Conservation (phyloP, 2,329 filamentous ascomycete species). For the Curvularia sp. region DNA sequence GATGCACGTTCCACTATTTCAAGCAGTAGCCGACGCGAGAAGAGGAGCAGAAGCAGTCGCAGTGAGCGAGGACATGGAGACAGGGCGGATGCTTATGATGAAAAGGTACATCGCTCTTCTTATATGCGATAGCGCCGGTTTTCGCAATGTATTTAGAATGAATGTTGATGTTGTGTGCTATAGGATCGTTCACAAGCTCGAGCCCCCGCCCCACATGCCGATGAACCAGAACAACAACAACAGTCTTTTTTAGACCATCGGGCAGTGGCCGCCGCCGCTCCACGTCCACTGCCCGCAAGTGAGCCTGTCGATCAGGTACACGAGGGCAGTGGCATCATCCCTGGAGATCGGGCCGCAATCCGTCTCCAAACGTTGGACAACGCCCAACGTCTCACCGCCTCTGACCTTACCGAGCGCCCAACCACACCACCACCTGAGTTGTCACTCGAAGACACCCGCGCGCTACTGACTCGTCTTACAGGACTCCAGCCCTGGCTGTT, state of each 20-base stretch:
- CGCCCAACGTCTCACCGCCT: slow-evolving; percentile 31
- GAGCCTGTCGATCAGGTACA: slow-evolving; percentile 37
- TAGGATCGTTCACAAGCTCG: slow-evolving; percentile 43
- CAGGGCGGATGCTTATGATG: slow-evolving; percentile 44
- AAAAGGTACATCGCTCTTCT: slow-evolving; percentile 49
- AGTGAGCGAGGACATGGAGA: slow-evolving; percentile 44
- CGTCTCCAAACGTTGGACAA: slow-evolving; percentile 37
- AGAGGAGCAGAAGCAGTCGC: slow-evolving; percentile 52
- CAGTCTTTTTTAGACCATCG: slow-evolving; percentile 70
- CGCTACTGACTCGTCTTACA: slow-evolving; percentile 44
- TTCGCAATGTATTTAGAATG: slow-evolving; percentile 41
- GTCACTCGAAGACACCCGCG: slow-evolving; percentile 44
- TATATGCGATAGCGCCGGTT: slow-evolving; percentile 35
- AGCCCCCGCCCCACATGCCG: slow-evolving; percentile 34
- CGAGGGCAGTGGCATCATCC: slow-evolving; percentile 39
- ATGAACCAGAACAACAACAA: slow-evolving; percentile 46
- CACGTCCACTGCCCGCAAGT: slow-evolving; percentile 55
- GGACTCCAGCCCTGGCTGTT: slow-evolving; percentile 46
- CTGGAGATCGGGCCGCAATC: slow-evolving; percentile 44
- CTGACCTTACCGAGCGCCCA: slow-evolving; percentile 35
- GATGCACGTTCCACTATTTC: slow-evolving; percentile 47
- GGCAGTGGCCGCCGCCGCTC: slow-evolving; percentile 60
- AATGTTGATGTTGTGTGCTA: slow-evolving; percentile 40
- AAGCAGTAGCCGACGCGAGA: slow-evolving; percentile 49
- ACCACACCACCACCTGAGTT: slow-evolving; percentile 41